Evolutionary conservation across 129 eudicot genomes (phyloP).

Genomic region (Pseudognaphalium luteoalbum): DNA sequence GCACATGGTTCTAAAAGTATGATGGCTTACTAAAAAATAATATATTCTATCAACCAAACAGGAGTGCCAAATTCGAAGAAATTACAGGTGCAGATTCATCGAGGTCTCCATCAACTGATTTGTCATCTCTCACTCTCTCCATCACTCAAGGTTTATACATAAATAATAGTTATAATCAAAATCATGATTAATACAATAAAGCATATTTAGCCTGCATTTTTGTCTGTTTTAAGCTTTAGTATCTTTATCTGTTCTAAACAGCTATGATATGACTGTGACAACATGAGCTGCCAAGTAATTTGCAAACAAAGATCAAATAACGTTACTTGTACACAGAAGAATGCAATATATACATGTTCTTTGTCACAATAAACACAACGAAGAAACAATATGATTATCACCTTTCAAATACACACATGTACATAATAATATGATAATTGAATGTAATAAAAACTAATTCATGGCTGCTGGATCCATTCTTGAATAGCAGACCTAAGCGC

Average conservation of each 20-base stretch:
- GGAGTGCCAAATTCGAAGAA: background rate
- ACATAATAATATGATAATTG: background rate
- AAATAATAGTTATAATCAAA: no score
- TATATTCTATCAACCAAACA: background rate
- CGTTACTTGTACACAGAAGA: background rate
- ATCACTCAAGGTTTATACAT: no score
- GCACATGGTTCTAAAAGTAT: no score
- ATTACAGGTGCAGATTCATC: background rate
- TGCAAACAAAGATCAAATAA: background rate
- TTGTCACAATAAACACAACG: background rate
- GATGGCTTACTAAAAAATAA: background rate
- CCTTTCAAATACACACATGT: no score
- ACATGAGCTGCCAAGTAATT: no score
- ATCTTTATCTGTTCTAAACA: no score
- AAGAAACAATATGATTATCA: background rate
- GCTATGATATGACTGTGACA: no score
- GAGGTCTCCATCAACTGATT: background rate
- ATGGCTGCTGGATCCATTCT: slow-evolving; percentile 75
- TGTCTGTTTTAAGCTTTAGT: no score
- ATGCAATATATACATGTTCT: background rate
- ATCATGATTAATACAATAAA: no score
- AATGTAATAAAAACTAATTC: background rate
- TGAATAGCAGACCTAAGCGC: slow-evolving; percentile 86
- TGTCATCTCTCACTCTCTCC: background rate
- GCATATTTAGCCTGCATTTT: no score